Evolutionary conservation across 1,284 basidiomycete genomes (phyloP).

Genomic region (Fistulina hepatica): DNA sequence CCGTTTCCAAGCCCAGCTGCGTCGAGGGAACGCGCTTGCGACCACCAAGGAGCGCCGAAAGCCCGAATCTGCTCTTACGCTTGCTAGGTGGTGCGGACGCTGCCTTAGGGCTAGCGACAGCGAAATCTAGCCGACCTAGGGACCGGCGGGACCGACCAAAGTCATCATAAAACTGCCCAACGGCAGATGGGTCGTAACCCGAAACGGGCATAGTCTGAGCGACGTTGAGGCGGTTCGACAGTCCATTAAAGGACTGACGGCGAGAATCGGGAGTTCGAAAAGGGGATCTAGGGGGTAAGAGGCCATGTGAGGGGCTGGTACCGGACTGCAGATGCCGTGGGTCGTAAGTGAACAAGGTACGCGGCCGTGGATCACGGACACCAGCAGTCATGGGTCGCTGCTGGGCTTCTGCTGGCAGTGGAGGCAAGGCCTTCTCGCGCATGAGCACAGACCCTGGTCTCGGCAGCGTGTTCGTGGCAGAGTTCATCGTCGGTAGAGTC

Average conservation of each 20-base stretch:
- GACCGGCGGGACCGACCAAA: constrained; percentile 56
- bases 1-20: constrained; percentile 28
- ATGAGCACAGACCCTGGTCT: constrained; percentile 31
- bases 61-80: constrained; percentile 59
- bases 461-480: constrained; percentile 20
- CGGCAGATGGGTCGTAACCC: constrained; percentile 22
- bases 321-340: constrained; percentile 34
- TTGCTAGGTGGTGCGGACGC: constrained; percentile 35
- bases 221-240: constrained; percentile 43
- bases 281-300: constrained; percentile 50
- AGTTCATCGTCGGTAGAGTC: constrained; percentile 21
- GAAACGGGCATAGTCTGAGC: constrained; percentile 36
- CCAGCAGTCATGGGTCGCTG: constrained; percentile 31
- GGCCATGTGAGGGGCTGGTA: constrained; percentile 33
- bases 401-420: constrained; percentile 50
- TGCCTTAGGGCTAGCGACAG: constrained; percentile 11
- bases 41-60: constrained; percentile 55
- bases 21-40: constrained; percentile 38
- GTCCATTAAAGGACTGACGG: constrained; percentile 65
- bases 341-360: constrained; percentile 55
- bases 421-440: constrained; percentile 67
- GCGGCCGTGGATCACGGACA: too few relatives aligned
- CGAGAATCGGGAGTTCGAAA: constrained; percentile 48
- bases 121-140: constrained; percentile 42
- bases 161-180: constrained; percentile 41